Conservation (phyloP, 805 yeast genomes). For the Zygotorulaspora sp. region DNA sequence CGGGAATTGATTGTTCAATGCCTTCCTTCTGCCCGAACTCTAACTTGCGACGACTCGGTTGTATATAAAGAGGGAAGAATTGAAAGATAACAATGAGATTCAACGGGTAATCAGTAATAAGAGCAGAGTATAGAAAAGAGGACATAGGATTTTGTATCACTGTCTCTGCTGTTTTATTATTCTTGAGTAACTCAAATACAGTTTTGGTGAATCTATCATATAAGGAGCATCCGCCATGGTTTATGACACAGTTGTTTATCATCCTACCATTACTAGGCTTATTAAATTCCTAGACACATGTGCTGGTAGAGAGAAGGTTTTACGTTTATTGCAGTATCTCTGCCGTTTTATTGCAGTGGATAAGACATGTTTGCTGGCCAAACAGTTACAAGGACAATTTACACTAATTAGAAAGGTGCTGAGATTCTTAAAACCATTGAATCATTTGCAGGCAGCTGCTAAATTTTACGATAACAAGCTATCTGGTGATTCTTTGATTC, state of each 20-base stretch:
- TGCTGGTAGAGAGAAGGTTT: slow-evolving; percentile 75
- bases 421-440: slow-evolving; percentile 77
- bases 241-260: slow-evolving; percentile 63
- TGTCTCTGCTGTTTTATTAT: not conserved
- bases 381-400: slow-evolving; percentile 56
- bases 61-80: too few species aligned
- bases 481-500: slow-evolving; percentile 45
- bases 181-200: not conserved
- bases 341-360: slow-evolving; percentile 67
- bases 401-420: slow-evolving; percentile 75
- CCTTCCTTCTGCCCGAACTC: not conserved
- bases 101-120: too few species aligned
- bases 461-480: slow-evolving; percentile 66
- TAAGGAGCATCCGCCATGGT: slow-evolving; percentile 44
- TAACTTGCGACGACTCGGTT: too few species aligned
- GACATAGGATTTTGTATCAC: not conserved
- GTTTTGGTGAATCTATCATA: not conserved
- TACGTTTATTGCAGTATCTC: slow-evolving; percentile 76
- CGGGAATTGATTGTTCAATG: not conserved
- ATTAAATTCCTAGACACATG: slow-evolving; percentile 61
- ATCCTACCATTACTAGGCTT: slow-evolving; percentile 62
- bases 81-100: too few species aligned
- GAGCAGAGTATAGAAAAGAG: too few species aligned
- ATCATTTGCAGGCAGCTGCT: slow-evolving; percentile 64
- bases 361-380: slow-evolving; percentile 48